Base-by-base conservation (phyloP, 1,139 yeast genomes). In the Geotrichum phurueaensis region DNA sequence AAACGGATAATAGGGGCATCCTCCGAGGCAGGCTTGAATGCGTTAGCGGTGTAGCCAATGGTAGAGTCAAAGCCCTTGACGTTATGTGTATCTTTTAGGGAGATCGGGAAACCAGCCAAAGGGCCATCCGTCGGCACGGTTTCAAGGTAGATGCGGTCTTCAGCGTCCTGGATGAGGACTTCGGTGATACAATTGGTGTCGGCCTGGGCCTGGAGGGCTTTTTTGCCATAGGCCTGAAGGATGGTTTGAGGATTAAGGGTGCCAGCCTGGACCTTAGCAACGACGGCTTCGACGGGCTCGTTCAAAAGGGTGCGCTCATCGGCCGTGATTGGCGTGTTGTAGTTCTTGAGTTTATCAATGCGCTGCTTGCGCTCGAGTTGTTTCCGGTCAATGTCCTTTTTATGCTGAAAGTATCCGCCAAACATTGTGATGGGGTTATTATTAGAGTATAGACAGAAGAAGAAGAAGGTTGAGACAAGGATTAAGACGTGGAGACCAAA, bases 41-140 rank as follows among this genome's bases (percentile, higher is more conserved):
- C 68, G 27, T 78, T 75, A 31, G 76, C 76, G 31, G 81, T 79
- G 68, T 79, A 79, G 6, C 86, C 86, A 51, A 81, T 70, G 10
- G 81, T 75, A 2, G 84, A 76, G 56, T 82, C 84, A 62, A 78
- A 80, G 51, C 86, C 86, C 57, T 73, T 73, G 54, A 82, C 71
- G 62, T 76, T 76, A 63, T 78, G 75, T 50, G 82, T 79, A 64
- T 80, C 83, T 66, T 83, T 83, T 60, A 86, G 68, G 2, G 89
- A 83, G 56, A 86, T 76, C 10, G 91, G 91, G 61, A 87, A 74
- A 2, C 92, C 94, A 58, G 87, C 89, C 43, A 86, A 72, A 5
- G 86, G 85, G 18, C 88, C 87, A 15, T 75, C 61, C 0, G 72
- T 23, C 47, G 53, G 48, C 25, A 58, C 58, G 13, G 53, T 43